Conservation (phyloP, 352 stramenopile genomes). For the Thalassiosira delicatula region DNA sequence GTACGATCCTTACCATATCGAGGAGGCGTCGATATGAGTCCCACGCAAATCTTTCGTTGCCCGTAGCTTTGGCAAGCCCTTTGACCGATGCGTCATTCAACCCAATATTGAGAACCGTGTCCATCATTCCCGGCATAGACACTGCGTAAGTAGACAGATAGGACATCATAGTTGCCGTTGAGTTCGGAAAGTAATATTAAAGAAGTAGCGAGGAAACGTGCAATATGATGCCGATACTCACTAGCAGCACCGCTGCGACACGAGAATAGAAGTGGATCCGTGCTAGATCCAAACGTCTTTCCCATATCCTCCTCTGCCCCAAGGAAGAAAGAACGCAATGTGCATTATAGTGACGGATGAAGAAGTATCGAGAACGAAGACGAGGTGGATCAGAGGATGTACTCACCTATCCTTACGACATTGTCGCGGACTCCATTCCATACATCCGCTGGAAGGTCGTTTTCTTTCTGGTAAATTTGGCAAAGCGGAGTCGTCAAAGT, state of each 20-base stretch:
- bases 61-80: slow-evolving; percentile 77
- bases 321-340: not conserved
- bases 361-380: too few relatives aligned
- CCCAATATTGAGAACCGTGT: slow-evolving; percentile 87
- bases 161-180: too few relatives aligned
- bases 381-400: not conserved
- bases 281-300: slow-evolving; percentile 80
- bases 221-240: slow-evolving; percentile 36
- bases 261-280: slow-evolving; percentile 84
- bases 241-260: slow-evolving; percentile 81
- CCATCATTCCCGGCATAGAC: slow-evolving; percentile 88
- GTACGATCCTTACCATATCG: slow-evolving; percentile 86
- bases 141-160: too few relatives aligned
- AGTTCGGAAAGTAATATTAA: not conserved
- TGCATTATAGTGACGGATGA: too few relatives aligned
- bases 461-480: slow-evolving; percentile 63
- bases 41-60: slow-evolving; percentile 81
- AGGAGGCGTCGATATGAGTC: slow-evolving; percentile 84
- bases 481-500: slow-evolving; percentile 75
- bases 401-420: slow-evolving; percentile 63
- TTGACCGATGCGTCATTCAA: slow-evolving; percentile 84
- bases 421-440: slow-evolving; percentile 71
- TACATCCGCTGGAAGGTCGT: slow-evolving; percentile 65
- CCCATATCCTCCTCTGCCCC: slow-evolving; percentile 79
- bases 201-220: not conserved